Conservation (phyloP, 2,329 filamentous ascomycete genomes). For the Arthrinium phaeospermum region DNA sequence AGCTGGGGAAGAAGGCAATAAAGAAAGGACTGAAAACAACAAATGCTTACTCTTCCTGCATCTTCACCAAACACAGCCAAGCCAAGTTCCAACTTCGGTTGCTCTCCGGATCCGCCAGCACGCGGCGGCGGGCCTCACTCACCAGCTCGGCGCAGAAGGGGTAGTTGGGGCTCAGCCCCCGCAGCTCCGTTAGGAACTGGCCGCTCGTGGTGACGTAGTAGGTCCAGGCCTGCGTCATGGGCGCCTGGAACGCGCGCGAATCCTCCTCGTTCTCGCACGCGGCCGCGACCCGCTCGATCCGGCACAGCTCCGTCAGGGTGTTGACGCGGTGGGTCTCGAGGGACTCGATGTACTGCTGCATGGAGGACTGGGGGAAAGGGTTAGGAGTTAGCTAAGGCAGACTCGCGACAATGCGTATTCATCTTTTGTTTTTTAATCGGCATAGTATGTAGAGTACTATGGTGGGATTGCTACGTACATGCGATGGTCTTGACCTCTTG, state of each 20-base stretch:
- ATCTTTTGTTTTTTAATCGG: neutral
- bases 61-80: conserved; percentile 73
- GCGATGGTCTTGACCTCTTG: neutral
- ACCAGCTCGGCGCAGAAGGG: conserved; percentile 70
- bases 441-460: neutral
- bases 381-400: neutral
- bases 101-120: conserved; percentile 67
- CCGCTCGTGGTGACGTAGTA: conserved; percentile 72
- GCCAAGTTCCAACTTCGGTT: conserved; percentile 78
- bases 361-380: conserved; percentile 37
- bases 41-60: conserved; percentile 69
- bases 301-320: conserved; percentile 73
- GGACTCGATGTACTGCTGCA: conserved; percentile 64
- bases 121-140: conserved; percentile 68
- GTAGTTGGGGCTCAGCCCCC: conserved; percentile 69
- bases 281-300: conserved; percentile 71
- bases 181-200: conserved; percentile 72
- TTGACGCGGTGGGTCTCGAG: conserved; percentile 73
- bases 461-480: neutral
- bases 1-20: no score
- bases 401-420: no score
- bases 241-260: conserved; percentile 60
- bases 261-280: conserved; percentile 63
- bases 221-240: conserved; percentile 74
- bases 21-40: no score